These are phyloP conservation scores for Periglandula ipomoeae DNA, from an alignment of 2,329 filamentous ascomycete genomes.

Conservation along the genomic window DNA sequence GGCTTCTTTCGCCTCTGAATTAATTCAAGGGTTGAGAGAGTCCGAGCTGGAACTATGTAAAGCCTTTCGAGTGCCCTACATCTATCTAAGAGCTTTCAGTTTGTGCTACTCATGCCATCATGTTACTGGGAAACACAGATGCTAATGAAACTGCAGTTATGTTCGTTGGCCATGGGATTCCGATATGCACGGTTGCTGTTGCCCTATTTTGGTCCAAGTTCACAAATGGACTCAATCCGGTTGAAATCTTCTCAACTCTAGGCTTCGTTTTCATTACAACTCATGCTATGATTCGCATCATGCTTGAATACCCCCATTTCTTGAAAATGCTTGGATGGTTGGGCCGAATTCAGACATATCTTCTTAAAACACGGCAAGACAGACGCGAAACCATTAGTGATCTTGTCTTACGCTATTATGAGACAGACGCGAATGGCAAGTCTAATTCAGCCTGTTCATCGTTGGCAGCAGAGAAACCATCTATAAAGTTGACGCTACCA, in stretches of 20 bases:
- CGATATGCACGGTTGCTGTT: constrained; percentile 8
- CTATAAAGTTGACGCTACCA: too few relatives aligned
- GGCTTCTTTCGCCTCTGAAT: constrained; percentile 5
- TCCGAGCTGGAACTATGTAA: constrained; percentile 10
- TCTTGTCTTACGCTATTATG: too few relatives aligned
- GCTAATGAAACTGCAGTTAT: too few relatives aligned
- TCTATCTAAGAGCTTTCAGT: constrained; percentile 7
- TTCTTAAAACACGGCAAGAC: constrained; percentile 1
- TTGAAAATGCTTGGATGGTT: constrained; percentile 8
- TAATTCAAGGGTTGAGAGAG: constrained; percentile 9
- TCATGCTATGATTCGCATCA: constrained; percentile 2
- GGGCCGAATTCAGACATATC: constrained; percentile 8
- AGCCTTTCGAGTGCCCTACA: constrained; percentile 2
- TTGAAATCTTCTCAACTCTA: constrained; percentile 9
- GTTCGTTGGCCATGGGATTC: constrained; percentile 4
- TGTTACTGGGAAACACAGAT: too few relatives aligned
- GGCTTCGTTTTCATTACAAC: constrained; percentile 9
- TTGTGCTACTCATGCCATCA: neutral
- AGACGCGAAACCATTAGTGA: too few relatives aligned
- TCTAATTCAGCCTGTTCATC: too few relatives aligned
- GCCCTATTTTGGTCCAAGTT: constrained; percentile 10
- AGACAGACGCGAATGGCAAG: too few relatives aligned
- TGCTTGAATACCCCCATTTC: constrained; percentile 6
- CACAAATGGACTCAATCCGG: constrained; percentile 1
- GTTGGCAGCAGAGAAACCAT: too few relatives aligned